Percentiles rank a stretch among this genome's conserved stretches.
Evolutionary conservation across 257 asterid species (phyloP).

Genomic region (Nicotiana noctiflora): DNA sequence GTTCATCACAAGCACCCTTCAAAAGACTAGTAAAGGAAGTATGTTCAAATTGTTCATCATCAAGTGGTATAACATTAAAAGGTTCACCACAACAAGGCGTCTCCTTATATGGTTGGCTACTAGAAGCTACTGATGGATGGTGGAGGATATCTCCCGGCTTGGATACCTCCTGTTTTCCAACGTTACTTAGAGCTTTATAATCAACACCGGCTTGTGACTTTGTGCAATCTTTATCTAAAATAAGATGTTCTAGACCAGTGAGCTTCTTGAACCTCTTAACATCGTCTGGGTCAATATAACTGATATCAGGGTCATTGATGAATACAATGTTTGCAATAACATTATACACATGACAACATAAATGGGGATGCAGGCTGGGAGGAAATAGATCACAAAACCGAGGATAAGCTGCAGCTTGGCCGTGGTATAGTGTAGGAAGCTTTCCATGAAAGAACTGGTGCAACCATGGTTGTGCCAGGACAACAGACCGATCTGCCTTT

Average conservation of each 20-base stretch:
- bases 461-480: slow-evolving; percentile 34
- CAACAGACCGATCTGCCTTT: slow-evolving; percentile 35
- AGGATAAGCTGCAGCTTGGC: slow-evolving; percentile 17
- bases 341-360: slow-evolving; percentile 19
- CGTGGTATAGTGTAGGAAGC: slow-evolving; percentile 23
- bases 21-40: background rate
- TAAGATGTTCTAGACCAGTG: slow-evolving; percentile 38
- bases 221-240: slow-evolving; percentile 27
- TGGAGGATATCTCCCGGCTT: slow-evolving; percentile 11
- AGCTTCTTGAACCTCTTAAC: slow-evolving; percentile 48
- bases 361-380: slow-evolving; percentile 36
- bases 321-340: slow-evolving; percentile 40
- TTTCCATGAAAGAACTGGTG: slow-evolving; percentile 45
- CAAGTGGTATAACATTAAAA: background rate
- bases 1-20: slow-evolving; percentile 8
- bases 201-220: slow-evolving; percentile 16
- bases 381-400: slow-evolving; percentile 51
- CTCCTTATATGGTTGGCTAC: background rate
- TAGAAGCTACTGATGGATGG: background rate
- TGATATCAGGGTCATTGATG: slow-evolving; percentile 33
- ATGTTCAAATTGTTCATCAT: background rate
- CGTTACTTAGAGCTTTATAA: slow-evolving; percentile 8
- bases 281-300: slow-evolving; percentile 27
- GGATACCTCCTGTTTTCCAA: slow-evolving; percentile 7
- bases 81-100: slow-evolving; percentile 6